phyloP scores from a whole-genome alignment of 2,329 filamentous ascomycete genomes.

The Nectriaceae sp. region DNA sequence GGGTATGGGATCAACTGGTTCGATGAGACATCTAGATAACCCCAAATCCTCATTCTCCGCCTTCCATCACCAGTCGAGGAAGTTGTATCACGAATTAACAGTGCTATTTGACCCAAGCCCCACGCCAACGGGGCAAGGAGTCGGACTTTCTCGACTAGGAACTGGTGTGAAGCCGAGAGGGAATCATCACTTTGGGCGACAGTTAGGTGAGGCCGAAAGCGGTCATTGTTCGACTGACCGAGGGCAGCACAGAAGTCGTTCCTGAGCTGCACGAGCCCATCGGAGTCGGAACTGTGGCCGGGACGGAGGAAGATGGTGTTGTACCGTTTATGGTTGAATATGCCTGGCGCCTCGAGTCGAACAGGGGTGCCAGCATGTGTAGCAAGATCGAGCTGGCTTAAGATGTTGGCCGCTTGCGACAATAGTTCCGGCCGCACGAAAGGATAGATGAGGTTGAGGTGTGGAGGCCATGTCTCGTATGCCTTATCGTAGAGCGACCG shows the following conservation, averaged over 20 bases:
- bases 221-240: constrained; percentile 25
- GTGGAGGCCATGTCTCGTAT: constrained; percentile 64
- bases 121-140: constrained; percentile 52
- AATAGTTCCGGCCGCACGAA: constrained; percentile 57
- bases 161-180: constrained; percentile 46
- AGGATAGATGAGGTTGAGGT: constrained; percentile 67
- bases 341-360: constrained; percentile 42
- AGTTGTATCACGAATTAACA: constrained; percentile 52
- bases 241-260: constrained; percentile 38
- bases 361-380: constrained; percentile 22
- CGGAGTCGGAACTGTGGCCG: constrained; percentile 5
- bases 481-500: constrained; percentile 65
- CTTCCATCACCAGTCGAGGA: constrained; percentile 29
- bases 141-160: constrained; percentile 53
- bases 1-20: constrained; percentile 7
- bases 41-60: constrained; percentile 60
- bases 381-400: constrained; percentile 17
- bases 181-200: constrained; percentile 58
- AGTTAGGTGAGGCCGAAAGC: constrained; percentile 55
- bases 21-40: constrained; percentile 42
- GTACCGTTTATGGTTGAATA: constrained; percentile 51
- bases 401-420: constrained; percentile 38
- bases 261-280: constrained; percentile 36
- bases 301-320: constrained; percentile 51
- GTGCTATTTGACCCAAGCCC: constrained; percentile 47